Evolutionary conservation across 345 rosid genomes (phyloP).

Genomic region (Acer saccharum): DNA sequence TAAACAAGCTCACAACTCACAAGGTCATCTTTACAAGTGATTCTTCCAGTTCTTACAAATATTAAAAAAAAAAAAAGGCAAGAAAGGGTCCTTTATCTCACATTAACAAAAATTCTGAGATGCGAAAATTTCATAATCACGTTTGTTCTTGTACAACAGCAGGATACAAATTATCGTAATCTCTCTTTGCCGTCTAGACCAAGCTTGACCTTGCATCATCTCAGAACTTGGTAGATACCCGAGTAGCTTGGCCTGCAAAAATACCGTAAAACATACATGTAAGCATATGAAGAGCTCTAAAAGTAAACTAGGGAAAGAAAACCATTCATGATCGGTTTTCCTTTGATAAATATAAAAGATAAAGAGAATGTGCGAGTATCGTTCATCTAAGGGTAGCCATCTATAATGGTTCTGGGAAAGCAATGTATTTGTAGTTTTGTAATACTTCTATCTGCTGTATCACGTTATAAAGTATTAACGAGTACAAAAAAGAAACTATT

Average conservation of each 20-base stretch:
- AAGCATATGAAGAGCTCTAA: neutral
- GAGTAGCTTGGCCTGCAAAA: neutral
- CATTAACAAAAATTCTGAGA: neutral
- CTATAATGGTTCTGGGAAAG: neutral
- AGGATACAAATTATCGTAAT: too few species aligned
- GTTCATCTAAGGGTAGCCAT: neutral
- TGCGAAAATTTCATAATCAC: neutral
- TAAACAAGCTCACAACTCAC: neutral
- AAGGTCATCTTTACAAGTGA: neutral
- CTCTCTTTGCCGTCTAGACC: neutral
- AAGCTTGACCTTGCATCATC: neutral
- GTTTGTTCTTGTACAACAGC: neutral
- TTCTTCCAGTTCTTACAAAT: neutral
- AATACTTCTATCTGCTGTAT: neutral
- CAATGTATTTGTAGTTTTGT: neutral
- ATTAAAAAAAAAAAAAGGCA: neutral
- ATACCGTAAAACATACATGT: neutral
- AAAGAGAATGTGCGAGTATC: neutral
- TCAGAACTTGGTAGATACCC: neutral
- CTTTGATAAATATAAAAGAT: neutral
- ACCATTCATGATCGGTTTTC: neutral
- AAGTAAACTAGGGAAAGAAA: too few species aligned
- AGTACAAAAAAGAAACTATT: neutral
- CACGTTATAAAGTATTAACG: neutral
- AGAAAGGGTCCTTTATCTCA: neutral